phyloP scores from a whole-genome alignment of 139 green algal genomes.

The Chlamydomonas schloesseri region DNA sequence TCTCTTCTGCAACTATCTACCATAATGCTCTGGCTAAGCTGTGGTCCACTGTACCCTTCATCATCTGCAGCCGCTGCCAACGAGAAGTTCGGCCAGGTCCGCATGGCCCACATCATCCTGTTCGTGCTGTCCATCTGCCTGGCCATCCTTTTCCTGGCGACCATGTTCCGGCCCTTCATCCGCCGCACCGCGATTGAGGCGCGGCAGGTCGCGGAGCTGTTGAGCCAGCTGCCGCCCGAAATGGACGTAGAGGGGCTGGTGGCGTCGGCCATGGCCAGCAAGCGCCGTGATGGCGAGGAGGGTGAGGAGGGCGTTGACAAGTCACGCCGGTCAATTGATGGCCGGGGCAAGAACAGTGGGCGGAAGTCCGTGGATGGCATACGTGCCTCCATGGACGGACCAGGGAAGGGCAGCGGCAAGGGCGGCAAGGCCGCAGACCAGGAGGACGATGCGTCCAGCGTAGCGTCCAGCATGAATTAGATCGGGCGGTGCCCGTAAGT shows the following conservation, averaged over 20 bases:
- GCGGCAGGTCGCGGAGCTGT: slow-evolving; percentile 54
- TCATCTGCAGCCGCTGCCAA: slow-evolving; percentile 17
- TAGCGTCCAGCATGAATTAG: slow-evolving; percentile 24
- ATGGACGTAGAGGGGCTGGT: slow-evolving; percentile 61
- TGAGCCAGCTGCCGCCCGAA: slow-evolving; percentile 56
- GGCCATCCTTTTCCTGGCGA: slow-evolving; percentile 38
- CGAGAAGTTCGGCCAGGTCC: slow-evolving; percentile 36
- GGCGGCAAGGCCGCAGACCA: background rate
- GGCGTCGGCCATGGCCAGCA: slow-evolving; percentile 27
- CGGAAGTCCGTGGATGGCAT: background rate
- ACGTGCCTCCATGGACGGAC: background rate
- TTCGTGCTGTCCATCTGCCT: slow-evolving; percentile 46
- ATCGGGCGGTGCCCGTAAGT: no score
- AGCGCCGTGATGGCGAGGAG: slow-evolving; percentile 11
- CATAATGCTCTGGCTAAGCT: no score
- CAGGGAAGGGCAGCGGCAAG: slow-evolving; percentile 6
- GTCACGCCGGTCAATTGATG: slow-evolving; percentile 14
- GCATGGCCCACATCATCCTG: slow-evolving; percentile 51
- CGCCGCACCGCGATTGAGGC: slow-evolving; percentile 48
- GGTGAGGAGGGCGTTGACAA: background rate
- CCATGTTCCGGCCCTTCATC: slow-evolving; percentile 60
- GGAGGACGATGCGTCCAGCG: slow-evolving; percentile 22
- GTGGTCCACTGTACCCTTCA: no score
- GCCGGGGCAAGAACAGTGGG: background rate
- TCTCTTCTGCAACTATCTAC: no score